Percentiles rank a stretch among this genome's conserved stretches.
phyloP scores from a whole-genome alignment of 495 filamentous ascomycete species.

The Terfezia boudieri region DNA sequence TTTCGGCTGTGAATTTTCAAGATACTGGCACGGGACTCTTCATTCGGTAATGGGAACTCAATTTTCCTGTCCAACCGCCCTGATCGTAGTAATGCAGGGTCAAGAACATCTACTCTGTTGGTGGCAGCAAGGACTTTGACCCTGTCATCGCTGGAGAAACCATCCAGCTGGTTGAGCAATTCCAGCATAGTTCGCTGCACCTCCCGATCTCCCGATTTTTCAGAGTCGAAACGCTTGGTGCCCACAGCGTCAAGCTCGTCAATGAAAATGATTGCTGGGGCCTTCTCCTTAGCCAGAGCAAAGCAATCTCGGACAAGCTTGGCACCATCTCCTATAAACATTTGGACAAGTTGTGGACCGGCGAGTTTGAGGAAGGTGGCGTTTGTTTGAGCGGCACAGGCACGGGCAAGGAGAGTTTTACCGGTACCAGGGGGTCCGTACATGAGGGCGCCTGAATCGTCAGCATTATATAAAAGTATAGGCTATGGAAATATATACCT shows the following conservation, averaged over 20 bases:
- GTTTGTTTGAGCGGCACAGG: slow-evolving; percentile 93
- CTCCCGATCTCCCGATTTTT: slow-evolving; percentile 94
- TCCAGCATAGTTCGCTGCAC: slow-evolving; percentile 99
- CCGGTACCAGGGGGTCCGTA: slow-evolving; percentile 93
- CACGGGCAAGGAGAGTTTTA: slow-evolving; percentile 90
- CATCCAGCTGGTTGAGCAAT: slow-evolving; percentile 94
- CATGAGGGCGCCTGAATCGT: slow-evolving; percentile 65
- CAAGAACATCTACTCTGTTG: slow-evolving; percentile 92
- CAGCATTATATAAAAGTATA: slow-evolving; percentile 6
- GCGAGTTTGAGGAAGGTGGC: slow-evolving; percentile 98
- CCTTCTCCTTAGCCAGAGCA: slow-evolving; percentile 92
- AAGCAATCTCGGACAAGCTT: slow-evolving; percentile 97
- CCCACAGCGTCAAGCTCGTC: slow-evolving; percentile 94
- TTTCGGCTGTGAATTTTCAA: slow-evolving; percentile 92
- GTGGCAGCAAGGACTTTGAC: slow-evolving; percentile 98
- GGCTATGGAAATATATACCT: slow-evolving; percentile 31
- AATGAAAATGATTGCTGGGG: slow-evolving; percentile 97
- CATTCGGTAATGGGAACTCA: slow-evolving; percentile 97
- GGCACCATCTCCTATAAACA: slow-evolving; percentile 98
- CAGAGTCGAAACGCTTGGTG: slow-evolving; percentile 96
- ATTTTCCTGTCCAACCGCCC: slow-evolving; percentile 96
- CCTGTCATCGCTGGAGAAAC: slow-evolving; percentile 94
- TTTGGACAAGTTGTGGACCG: slow-evolving; percentile 95
- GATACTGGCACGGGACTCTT: slow-evolving; percentile 93
- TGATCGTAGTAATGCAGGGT: slow-evolving; percentile 80